Evolutionary conservation across 441 rosid genomes (phyloP), one percentile per base, ranked within the genome.

Genomic region (Isatis lusitanica): DNA sequence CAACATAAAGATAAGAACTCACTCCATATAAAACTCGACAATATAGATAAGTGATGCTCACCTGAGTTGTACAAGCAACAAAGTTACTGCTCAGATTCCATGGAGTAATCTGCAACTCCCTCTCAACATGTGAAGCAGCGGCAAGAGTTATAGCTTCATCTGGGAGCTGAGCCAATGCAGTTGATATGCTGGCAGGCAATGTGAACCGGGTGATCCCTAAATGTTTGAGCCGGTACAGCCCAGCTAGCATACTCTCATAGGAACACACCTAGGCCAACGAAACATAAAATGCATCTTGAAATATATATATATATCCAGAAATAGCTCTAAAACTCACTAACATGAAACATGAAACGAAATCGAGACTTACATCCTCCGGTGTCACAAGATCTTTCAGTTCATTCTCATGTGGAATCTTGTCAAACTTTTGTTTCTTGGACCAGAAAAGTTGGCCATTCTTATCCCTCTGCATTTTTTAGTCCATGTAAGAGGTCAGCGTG

Each of bases 181-280:
- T 80, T 50, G 98, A 87, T 75, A 93, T 83, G 73, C 90, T 86
- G 77, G 91, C 85, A 51, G 97, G 97, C 39, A 85, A 82, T 40
- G 94, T 90, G 36, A 93, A 80, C 70, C 87, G 88, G n/a, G 90
- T 84, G 76, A 96, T 96, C 79, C 99, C 99, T 78, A 89, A 84
- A 83, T 93, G 97, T 79, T 91, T 96, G 73, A 96, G 96, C 80
- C 85, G 92, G 80, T 90, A 92, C 38, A 90, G 75, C 79, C 96
- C 99, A 82, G 99, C 98, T 76, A 70, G 92, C 98, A 96, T 93
- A 80, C 99, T 93, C 84, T 96, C 99, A 74, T 90, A 89, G 66
- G 97, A 86, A 81, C 98, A 96, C 44, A 96, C 94, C 99, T 96
- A 82, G 47, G 77, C 43, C 68, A 83, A 66, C 78, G 69, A 68